Percentiles rank a stretch among this genome's conserved stretches.
Conservation (phyloP, 2,329 filamentous ascomycete genomes). For the Botrytis galanthina region DNA sequence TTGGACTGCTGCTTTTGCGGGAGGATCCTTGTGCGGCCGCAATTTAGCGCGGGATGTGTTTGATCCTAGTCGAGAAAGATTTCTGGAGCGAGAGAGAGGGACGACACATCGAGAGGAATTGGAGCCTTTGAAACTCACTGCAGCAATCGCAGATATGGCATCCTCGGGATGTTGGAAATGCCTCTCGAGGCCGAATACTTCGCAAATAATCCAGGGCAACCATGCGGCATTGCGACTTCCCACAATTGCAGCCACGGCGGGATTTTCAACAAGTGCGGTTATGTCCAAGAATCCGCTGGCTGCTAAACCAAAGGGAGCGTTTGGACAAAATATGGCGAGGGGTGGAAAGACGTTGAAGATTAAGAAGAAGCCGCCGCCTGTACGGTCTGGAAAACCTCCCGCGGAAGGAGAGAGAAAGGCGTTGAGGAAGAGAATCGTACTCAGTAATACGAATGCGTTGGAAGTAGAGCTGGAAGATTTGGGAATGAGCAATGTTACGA, state of each 20-base stretch:
- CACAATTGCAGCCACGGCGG: conserved; percentile 29
- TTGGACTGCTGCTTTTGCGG: conserved; percentile 22
- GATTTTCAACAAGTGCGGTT: conserved; percentile 35
- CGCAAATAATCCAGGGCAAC: conserved; percentile 42
- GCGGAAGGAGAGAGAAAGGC: conserved; percentile 80
- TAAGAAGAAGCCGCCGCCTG: conserved; percentile 49
- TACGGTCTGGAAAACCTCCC: conserved; percentile 51
- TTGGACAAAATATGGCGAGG: conserved; percentile 20
- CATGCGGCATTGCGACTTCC: conserved; percentile 38
- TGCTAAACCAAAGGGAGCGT: conserved; percentile 13
- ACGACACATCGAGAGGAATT: conserved; percentile 14
- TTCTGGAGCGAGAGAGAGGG: conserved; percentile 12
- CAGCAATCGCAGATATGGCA: conserved; percentile 45
- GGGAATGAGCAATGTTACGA: conserved; percentile 51
- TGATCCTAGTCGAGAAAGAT: conserved; percentile 19
- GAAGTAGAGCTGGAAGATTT: conserved; percentile 67
- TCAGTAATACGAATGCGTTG: conserved; percentile 92
- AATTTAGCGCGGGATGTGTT: conserved; percentile 20
- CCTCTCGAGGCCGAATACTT: conserved; percentile 47
- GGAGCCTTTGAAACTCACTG: background rate
- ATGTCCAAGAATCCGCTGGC: conserved; percentile 22
- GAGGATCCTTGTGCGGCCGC: conserved; percentile 20
- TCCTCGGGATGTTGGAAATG: conserved; percentile 59
- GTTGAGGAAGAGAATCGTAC: conserved; percentile 80
- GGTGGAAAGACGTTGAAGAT: conserved; percentile 32